Base-by-base conservation (phyloP, 805 yeast genomes). In the Nadsonia fulvescens region DNA sequence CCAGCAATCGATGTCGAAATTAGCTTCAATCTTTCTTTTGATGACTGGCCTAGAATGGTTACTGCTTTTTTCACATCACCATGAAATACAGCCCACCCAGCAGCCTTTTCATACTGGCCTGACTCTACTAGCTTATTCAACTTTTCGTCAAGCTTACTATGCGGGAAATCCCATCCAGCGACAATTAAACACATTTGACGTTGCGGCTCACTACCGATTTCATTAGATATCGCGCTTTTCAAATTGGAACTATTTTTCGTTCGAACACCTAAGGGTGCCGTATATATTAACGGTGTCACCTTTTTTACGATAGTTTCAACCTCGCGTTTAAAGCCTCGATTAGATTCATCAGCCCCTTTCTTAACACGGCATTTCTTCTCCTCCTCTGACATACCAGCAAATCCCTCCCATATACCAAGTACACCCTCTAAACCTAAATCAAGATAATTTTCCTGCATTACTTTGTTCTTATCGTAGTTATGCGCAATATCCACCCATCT, bases 1-100 rank as follows among this genome's bases (percentile, higher is more conserved):
- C 93, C 96, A 0, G 94, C 86, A 23, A 82, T 77, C 0, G 96
- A 95, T 0, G 96, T 75, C 0, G 93, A 81, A 63, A 86, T 82
- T 23, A 86, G 59, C 25, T 75, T 53, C 23, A 78, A 56, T 28
- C 71, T 54, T 43, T 75, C 82, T 31, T 66, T 70, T 25, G 70
- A 70, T 2, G 93, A 67, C n/a, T 65, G 57, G 0, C 77, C 68
- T 28, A 86, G 53, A n/a, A 81, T 73, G 22, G 67, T 69, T 4
- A 83, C 76, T 0, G 95, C 93, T 25, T 70, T 61, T 3, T 66
- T 61, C 3, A 86, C 76, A 46, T 82, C 78, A 5, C 93, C 94
- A 44, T 79, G 86, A 47, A 86, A 86, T 1, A 82, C 83, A 0
- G 95, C 95, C 92, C 93, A 79, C 0, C 92, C 96, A 1, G 95